Conservation (phyloP, 306 rosid species). For the Begonia masoniana region DNA sequence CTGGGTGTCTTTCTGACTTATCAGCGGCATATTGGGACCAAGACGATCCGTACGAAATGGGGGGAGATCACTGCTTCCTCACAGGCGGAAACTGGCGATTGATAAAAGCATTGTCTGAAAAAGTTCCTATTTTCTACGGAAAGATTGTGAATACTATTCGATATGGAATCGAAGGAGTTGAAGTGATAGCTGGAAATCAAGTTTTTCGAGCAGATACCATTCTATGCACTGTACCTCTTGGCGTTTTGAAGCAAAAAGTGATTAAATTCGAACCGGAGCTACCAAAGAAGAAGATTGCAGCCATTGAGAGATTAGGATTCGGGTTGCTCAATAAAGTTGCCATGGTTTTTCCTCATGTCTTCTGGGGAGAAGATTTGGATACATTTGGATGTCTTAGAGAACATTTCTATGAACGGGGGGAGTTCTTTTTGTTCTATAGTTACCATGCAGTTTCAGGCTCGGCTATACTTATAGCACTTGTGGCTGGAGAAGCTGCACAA, state of each 20-base stretch:
- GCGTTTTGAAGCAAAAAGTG: slow-evolving; percentile 58
- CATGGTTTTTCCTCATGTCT: slow-evolving; percentile 79
- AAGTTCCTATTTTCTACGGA: slow-evolving; percentile 68
- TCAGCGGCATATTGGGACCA: slow-evolving; percentile 95
- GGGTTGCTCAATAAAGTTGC: slow-evolving; percentile 92
- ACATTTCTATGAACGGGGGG: slow-evolving; percentile 61
- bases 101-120: slow-evolving; percentile 69
- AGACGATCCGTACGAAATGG: slow-evolving; percentile 96
- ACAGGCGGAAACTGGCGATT: slow-evolving; percentile 88
- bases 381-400: slow-evolving; percentile 89
- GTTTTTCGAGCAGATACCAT: slow-evolving; percentile 59
- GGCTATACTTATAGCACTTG: slow-evolving; percentile 66
- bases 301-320: slow-evolving; percentile 82
- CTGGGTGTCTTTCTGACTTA: slow-evolving; percentile 88
- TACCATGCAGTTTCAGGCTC: slow-evolving; percentile 98
- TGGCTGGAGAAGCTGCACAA: slow-evolving; percentile 98
- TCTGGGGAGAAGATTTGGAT: slow-evolving; percentile 94
- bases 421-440: slow-evolving; percentile 74
- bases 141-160: slow-evolving; percentile 46
- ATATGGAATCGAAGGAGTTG: slow-evolving; percentile 60
- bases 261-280: slow-evolving; percentile 66
- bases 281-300: slow-evolving; percentile 66
- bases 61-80: slow-evolving; percentile 94
- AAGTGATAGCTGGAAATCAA: slow-evolving; percentile 66
- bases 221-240: slow-evolving; percentile 91